Percentiles rank a stretch among this genome's conserved stretches.
Evolutionary conservation across 1,284 basidiomycete genomes (phyloP).

Genomic region (Apiotrichum gracile): DNA sequence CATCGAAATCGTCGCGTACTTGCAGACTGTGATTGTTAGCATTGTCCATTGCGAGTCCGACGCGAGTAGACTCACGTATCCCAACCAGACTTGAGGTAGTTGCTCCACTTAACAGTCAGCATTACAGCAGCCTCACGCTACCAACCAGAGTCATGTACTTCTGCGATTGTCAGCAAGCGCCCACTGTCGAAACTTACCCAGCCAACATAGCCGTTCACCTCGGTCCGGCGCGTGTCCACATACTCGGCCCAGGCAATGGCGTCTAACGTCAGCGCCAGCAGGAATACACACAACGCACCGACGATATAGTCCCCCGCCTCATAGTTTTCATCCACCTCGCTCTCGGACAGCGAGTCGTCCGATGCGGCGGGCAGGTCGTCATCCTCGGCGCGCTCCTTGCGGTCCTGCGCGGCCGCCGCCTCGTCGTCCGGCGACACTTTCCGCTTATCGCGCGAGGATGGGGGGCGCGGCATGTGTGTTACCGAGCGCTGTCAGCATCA

Average conservation of each 20-base stretch:
- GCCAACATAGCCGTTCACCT: constrained; percentile 15
- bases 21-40: constrained; percentile 13
- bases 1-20: constrained; percentile 3
- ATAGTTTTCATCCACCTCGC: no score
- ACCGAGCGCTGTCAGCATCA: no score
- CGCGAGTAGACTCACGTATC: constrained; percentile 17
- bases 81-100: constrained; percentile 25
- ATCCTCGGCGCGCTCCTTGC: no score
- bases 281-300: background rate
- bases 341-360: no score
- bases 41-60: no score
- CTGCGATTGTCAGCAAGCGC: constrained; percentile 4
- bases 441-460: no score
- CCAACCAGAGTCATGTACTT: constrained; percentile 24
- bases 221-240: constrained; percentile 9
- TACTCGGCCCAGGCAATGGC: constrained; percentile 30
- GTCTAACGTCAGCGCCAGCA: constrained; percentile 8
- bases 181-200: constrained; percentile 19
- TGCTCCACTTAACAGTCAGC: no score
- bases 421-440: no score
- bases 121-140: no score
- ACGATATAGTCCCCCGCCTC: constrained; percentile 2
- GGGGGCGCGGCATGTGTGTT: no score
- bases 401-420: no score
- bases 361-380: no score